A percentile compares a stretch with the other conserved stretches of the same genome.
phyloP scores from a whole-genome alignment of 2,329 filamentous ascomycete genomes.

The Aotearoamyces nothofagi region DNA sequence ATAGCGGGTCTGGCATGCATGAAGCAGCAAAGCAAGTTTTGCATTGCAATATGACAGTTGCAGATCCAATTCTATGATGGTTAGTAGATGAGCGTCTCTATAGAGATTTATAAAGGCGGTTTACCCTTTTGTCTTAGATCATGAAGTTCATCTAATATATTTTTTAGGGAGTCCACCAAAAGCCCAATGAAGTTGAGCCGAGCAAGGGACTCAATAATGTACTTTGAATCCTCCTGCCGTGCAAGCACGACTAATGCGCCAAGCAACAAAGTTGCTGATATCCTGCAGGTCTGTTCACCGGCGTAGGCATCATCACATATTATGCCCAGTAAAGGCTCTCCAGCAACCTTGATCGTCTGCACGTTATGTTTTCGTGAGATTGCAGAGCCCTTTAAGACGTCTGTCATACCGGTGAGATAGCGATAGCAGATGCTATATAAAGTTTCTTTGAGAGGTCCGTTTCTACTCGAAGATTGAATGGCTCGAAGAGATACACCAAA shows the following conservation, averaged over 20 bases:
- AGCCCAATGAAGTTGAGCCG: slow-evolving; percentile 84
- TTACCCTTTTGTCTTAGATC: slow-evolving; percentile 38
- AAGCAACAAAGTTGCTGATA: slow-evolving; percentile 75
- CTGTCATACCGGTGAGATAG: slow-evolving; percentile 57
- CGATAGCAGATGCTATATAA: slow-evolving; percentile 89
- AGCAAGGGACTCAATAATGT: slow-evolving; percentile 66
- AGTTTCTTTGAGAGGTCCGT: slow-evolving; percentile 57
- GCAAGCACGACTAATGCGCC: slow-evolving; percentile 62
- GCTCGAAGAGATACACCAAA: slow-evolving; percentile 78
- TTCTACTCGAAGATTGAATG: slow-evolving; percentile 58
- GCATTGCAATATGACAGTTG: slow-evolving; percentile 40
- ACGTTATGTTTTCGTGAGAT: slow-evolving; percentile 33
- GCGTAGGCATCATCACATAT: slow-evolving; percentile 88
- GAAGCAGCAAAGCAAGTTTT: slow-evolving; percentile 67
- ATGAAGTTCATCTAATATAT: slow-evolving; percentile 58
- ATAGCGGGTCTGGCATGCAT: slow-evolving; percentile 68
- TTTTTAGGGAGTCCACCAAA: slow-evolving; percentile 73
- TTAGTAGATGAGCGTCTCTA: neutral
- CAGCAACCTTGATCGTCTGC: slow-evolving; percentile 63
- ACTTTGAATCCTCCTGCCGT: slow-evolving; percentile 52
- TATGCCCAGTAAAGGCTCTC: slow-evolving; percentile 68
- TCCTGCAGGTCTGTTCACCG: slow-evolving; percentile 66
- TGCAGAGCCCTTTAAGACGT: slow-evolving; percentile 34
- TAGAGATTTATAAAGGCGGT: neutral
- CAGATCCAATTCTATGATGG: slow-evolving; percentile 21